Evolutionary conservation across 441 rosid genomes (phyloP).

Genomic region (Adansonia rubrostipa): DNA sequence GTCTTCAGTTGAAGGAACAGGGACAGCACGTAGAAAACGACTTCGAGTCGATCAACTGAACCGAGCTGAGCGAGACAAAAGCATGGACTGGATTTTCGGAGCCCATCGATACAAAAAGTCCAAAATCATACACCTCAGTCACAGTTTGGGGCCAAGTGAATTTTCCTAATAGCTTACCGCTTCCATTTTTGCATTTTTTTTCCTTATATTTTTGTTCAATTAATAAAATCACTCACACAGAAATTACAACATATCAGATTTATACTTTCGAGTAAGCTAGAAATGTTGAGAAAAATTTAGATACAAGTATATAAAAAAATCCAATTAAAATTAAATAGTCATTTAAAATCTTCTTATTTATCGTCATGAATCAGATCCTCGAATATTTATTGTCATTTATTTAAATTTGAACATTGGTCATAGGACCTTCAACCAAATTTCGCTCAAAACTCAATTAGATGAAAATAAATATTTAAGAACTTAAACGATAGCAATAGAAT

Average conservation of each 20-base stretch:
- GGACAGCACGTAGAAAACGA: not conserved
- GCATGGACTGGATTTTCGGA: not conserved
- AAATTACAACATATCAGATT: no score
- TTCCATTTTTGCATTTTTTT: not conserved
- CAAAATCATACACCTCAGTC: not conserved
- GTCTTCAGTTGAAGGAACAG: not conserved
- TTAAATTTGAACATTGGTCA: no score
- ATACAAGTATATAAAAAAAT: no score
- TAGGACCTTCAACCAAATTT: no score
- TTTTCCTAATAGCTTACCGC: not conserved
- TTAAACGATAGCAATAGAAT: not conserved
- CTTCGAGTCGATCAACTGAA: not conserved
- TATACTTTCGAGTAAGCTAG: no score
- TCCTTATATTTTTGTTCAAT: not conserved
- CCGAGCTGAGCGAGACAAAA: conserved; percentile 2
- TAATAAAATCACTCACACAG: no score
- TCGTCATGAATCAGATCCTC: no score
- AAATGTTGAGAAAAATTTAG: no score
- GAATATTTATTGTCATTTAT: no score
- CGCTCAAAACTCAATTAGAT: no score
- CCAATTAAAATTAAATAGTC: no score
- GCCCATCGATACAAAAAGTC: not conserved
- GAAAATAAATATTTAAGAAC: not conserved
- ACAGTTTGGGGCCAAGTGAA: not conserved
- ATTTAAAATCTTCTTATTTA: no score